Conservation (phyloP, 2,329 filamentous ascomycete species). For the Aspergillus transmontanensis region DNA sequence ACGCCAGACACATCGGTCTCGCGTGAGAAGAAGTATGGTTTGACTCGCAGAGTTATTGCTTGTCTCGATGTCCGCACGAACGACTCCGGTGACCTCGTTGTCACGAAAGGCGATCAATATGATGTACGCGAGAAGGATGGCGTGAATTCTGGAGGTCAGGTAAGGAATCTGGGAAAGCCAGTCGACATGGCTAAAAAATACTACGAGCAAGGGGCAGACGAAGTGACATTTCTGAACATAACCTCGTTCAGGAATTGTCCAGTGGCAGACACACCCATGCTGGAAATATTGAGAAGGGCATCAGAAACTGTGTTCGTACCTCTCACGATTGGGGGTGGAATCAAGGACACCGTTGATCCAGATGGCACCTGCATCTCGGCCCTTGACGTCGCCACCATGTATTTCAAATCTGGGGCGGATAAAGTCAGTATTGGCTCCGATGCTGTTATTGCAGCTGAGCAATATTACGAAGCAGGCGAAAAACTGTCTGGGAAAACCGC, state of each 20-base stretch:
- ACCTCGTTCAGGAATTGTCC: constrained; percentile 97
- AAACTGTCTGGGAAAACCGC: constrained; percentile 79
- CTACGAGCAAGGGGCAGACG: constrained; percentile 95
- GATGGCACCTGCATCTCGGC: constrained; percentile 86
- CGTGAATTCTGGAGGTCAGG: constrained; percentile 58
- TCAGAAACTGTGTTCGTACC: constrained; percentile 94
- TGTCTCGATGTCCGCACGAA: constrained; percentile 95
- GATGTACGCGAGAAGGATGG: constrained; percentile 87
- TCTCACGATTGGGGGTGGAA: constrained; percentile 91
- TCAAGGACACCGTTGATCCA: constrained; percentile 86
- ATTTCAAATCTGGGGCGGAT: constrained; percentile 95
- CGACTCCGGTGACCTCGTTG: constrained; percentile 90
- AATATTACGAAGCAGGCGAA: constrained; percentile 74
- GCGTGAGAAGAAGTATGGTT: constrained; percentile 57
- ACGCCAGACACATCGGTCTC: constrained; percentile 29
- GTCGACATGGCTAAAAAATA: constrained; percentile 92
- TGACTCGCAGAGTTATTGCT: constrained; percentile 92
- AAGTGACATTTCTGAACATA: constrained; percentile 97
- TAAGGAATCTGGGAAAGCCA: constrained; percentile 94
- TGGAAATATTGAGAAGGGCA: constrained; percentile 84
- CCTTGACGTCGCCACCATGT: constrained; percentile 90
- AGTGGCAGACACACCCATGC: constrained; percentile 89
- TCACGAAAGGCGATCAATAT: constrained; percentile 98
- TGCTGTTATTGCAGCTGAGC: constrained; percentile 88
- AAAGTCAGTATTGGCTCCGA: constrained; percentile 97